Evolutionary conservation across 2,329 filamentous ascomycete genomes (phyloP).

Genomic region (Akanthomyces lecanii): DNA sequence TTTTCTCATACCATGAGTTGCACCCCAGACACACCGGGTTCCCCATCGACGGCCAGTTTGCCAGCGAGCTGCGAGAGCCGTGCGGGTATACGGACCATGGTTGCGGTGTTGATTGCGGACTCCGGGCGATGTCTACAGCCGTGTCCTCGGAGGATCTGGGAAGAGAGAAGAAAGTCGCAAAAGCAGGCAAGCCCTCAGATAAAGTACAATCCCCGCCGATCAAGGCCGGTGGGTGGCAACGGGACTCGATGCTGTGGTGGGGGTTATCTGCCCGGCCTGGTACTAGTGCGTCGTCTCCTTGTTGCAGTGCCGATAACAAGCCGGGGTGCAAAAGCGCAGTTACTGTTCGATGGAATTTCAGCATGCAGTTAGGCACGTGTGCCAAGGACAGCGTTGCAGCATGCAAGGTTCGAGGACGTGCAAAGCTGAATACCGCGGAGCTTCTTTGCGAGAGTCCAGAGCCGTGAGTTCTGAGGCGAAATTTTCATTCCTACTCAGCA

Average conservation of each 20-base stretch:
- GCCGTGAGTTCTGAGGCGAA: no score
- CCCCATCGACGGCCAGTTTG: constrained; percentile 7
- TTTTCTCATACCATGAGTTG: constrained; percentile 13
- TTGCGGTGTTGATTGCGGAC: neutral
- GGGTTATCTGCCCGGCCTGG: constrained; percentile 2
- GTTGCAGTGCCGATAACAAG: neutral
- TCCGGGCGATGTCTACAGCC: neutral
- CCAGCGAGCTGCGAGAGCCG: constrained; percentile 9
- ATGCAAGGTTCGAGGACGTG: neutral
- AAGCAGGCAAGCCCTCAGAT: neutral
- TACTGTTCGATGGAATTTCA: neutral
- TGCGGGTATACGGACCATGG: constrained; percentile 2
- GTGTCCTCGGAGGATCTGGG: neutral
- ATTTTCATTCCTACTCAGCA: no score
- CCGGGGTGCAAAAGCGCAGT: neutral
- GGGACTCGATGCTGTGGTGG: neutral
- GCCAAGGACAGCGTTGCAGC: neutral
- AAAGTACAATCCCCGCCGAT: neutral
- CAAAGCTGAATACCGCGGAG: neutral
- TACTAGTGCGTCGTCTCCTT: neutral
- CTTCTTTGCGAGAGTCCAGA: no score
- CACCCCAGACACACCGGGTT: constrained; percentile 9
- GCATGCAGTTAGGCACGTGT: neutral
- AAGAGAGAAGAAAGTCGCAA: neutral
- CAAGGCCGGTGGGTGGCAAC: neutral